These are phyloP conservation scores for Ustilago bromivora DNA, from an alignment of 1,284 basidiomycete species.

Conservation along the genomic window DNA sequence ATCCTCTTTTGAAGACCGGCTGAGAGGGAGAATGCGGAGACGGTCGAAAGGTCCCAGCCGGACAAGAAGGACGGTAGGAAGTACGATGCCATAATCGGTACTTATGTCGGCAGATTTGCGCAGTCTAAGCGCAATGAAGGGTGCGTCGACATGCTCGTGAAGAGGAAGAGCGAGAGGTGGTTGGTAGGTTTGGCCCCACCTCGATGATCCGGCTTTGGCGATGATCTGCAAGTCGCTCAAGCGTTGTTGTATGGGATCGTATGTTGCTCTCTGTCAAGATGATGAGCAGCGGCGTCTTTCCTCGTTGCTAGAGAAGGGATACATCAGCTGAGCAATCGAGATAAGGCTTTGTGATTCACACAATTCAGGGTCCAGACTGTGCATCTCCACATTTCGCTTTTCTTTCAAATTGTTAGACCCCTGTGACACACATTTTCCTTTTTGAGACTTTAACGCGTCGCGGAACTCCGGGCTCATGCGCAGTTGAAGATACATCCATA, in stretches of 20 bases:
- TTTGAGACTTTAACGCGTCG: slow-evolving; percentile 24
- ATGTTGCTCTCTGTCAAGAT: not conserved
- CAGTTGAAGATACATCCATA: not conserved
- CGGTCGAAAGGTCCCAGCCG: slow-evolving; percentile 47
- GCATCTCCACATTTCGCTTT: slow-evolving; percentile 12
- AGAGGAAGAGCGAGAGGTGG: slow-evolving; percentile 1
- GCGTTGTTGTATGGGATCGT: not conserved
- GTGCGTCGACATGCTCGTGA: slow-evolving; percentile 19
- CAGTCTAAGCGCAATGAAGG: slow-evolving; percentile 24
- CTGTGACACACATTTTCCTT: not conserved
- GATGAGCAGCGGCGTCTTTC: not conserved
- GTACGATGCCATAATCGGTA: slow-evolving; percentile 36
- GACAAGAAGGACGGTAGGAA: slow-evolving; percentile 45
- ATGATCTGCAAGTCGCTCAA: not conserved
- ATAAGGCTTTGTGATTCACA: not conserved
- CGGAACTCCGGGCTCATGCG: slow-evolving; percentile 19
- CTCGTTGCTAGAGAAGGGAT: not conserved
- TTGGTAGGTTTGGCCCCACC: slow-evolving; percentile 4
- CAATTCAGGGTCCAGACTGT: slow-evolving; percentile 39
- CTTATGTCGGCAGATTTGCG: not conserved
- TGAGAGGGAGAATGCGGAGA: slow-evolving; percentile 73
- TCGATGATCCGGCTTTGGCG: not conserved
- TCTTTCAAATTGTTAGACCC: slow-evolving; percentile 3
- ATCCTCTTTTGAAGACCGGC: slow-evolving; percentile 87
- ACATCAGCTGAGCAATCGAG: slow-evolving; percentile 1